Evolutionary conservation across 176 grass and related monocot species (phyloP).

Genomic region (Aegilops longissima): DNA sequence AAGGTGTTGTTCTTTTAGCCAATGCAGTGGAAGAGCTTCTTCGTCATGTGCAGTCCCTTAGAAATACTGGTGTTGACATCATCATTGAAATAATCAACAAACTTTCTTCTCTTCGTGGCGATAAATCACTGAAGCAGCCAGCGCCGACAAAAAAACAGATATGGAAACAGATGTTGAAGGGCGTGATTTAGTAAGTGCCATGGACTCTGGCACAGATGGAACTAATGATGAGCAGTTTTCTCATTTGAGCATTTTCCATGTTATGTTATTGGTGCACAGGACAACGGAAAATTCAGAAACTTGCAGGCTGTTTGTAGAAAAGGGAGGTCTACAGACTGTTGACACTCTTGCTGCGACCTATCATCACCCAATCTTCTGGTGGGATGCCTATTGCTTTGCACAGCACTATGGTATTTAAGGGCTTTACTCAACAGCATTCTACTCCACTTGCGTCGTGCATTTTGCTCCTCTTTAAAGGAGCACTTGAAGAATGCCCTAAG

Average conservation of each 20-base stretch:
- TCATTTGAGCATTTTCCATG: slow-evolving; percentile 94
- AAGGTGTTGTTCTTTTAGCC: slow-evolving; percentile 94
- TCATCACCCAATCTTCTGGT: slow-evolving; percentile 94
- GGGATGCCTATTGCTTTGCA: slow-evolving; percentile 98
- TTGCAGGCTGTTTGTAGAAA: slow-evolving; percentile 92
- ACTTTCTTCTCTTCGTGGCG: slow-evolving; percentile 51
- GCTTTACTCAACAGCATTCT: slow-evolving; percentile 93
- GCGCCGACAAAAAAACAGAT: slow-evolving; percentile 65
- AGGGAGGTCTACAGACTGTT: slow-evolving; percentile 64
- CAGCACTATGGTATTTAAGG: slow-evolving; percentile 94
- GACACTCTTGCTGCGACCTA: slow-evolving; percentile 80
- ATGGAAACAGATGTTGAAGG: too few relatives aligned
- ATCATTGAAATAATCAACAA: slow-evolving; percentile 95
- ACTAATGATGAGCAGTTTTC: slow-evolving; percentile 77
- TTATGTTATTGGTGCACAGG: slow-evolving; percentile 84
- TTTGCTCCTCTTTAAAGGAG: too few relatives aligned
- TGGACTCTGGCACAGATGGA: slow-evolving; percentile 56
- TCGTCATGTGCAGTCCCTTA: slow-evolving; percentile 89
- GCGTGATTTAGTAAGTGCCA: slow-evolving; percentile 72
- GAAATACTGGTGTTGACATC: slow-evolving; percentile 87
- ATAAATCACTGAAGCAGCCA: slow-evolving; percentile 48
- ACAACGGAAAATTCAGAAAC: slow-evolving; percentile 97
- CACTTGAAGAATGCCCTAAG: slow-evolving; percentile 64
- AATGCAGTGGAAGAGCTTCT: slow-evolving; percentile 96
- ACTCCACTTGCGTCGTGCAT: too few relatives aligned